phyloP scores from a whole-genome alignment of 2,329 filamentous ascomycete species.

The Hymenotorrendiella dingleyae region DNA sequence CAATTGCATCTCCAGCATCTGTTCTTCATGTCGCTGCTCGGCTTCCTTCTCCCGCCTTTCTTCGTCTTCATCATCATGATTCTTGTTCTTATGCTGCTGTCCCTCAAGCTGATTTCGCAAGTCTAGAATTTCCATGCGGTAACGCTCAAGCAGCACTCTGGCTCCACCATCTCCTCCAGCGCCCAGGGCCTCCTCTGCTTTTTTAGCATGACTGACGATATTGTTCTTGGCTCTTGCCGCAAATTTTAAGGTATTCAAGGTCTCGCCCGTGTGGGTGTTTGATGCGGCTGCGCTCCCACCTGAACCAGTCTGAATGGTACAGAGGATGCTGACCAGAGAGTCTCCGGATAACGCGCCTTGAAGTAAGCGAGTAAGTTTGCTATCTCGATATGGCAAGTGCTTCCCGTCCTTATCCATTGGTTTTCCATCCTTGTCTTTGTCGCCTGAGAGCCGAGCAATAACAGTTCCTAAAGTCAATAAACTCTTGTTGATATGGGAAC shows the following conservation, averaged over 20 bases:
- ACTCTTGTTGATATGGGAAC: conserved; percentile 98
- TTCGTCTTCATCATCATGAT: conserved; percentile 68
- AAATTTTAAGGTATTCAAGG: conserved; percentile 93
- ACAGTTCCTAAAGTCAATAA: conserved; percentile 91
- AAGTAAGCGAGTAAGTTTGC: conserved; percentile 87
- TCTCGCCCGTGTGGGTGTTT: conserved; percentile 77
- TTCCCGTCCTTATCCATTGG: conserved; percentile 75
- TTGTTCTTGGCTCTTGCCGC: conserved; percentile 96
- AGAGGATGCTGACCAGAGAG: conserved; percentile 93
- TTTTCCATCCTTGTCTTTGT: conserved; percentile 75
- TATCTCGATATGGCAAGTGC: conserved; percentile 93
- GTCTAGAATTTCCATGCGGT: conserved; percentile 86
- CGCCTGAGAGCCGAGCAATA: conserved; percentile 84
- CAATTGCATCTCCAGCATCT: conserved; percentile 97
- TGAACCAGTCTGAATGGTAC: conserved; percentile 87
- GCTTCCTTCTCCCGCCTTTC: conserved; percentile 71
- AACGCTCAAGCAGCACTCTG: conserved; percentile 82
- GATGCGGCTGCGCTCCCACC: conserved; percentile 64
- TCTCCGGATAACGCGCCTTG: conserved; percentile 90
- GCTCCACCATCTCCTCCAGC: conserved; percentile 78
- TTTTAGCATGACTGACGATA: conserved; percentile 94
- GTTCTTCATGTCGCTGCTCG: conserved; percentile 84
- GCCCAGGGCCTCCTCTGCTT: conserved; percentile 81
- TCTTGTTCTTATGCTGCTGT: conserved; percentile 67
- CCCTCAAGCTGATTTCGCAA: conserved; percentile 73